Evolutionary conservation across 495 filamentous ascomycete species (phyloP).

Genomic region (Penicillium egyptiacum): DNA sequence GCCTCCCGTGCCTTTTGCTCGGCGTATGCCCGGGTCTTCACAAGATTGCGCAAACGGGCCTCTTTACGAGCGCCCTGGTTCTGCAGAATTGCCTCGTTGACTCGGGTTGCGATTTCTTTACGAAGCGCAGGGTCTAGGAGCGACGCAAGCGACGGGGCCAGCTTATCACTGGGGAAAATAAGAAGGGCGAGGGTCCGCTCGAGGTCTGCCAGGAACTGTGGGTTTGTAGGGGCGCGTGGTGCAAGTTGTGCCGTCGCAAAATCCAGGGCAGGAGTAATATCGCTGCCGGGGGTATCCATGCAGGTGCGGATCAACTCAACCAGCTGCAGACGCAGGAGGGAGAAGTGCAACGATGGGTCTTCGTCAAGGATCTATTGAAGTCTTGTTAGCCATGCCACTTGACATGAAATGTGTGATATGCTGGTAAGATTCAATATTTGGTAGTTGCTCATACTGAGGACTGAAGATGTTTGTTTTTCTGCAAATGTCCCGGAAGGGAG

Average conservation of each 20-base stretch:
- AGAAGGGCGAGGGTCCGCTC: conserved; percentile 91
- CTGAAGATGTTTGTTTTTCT: conserved; percentile 94
- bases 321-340: conserved; percentile 84
- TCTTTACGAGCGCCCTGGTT: conserved; percentile 70
- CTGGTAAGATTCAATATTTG: conserved; percentile 12
- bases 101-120: conserved; percentile 71
- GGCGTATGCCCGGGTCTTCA: conserved; percentile 81
- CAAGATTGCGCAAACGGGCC: conserved; percentile 74
- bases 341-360: conserved; percentile 83
- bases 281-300: conserved; percentile 60
- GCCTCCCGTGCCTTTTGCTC: conserved; percentile 72
- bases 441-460: conserved; percentile 84
- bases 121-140: conserved; percentile 82
- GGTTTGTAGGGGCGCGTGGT: conserved; percentile 79
- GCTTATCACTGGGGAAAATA: conserved; percentile 75
- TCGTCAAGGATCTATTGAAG: conserved; percentile 76
- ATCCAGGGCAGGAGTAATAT: conserved; percentile 77
- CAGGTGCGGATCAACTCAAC: conserved; percentile 86
- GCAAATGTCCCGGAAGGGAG: conserved; percentile 70
- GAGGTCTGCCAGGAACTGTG: conserved; percentile 79
- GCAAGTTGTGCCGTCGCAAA: conserved; percentile 88
- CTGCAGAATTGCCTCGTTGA: conserved; percentile 83
- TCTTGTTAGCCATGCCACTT: conserved; percentile 33
- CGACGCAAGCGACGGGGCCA: conserved; percentile 70
- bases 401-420: conserved; percentile 15